A percentile compares a stretch with the other conserved stretches of the same genome.
Evolutionary conservation across 805 yeast species (phyloP).

Genomic region (Saturnispora ahearnii): DNA sequence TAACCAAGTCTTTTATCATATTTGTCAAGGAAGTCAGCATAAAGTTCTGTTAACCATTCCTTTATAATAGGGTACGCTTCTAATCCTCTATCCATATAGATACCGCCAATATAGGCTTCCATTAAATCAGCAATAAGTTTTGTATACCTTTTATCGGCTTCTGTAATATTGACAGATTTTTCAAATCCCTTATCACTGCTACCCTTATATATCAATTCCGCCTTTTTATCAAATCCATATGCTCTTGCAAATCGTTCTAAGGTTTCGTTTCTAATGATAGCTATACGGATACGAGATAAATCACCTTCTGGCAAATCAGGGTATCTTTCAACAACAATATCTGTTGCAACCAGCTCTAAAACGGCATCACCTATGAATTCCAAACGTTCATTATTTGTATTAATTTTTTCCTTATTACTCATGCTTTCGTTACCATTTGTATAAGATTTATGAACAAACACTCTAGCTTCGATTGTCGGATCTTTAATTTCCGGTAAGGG

Average conservation of each 20-base stretch:
- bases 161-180: conserved; percentile 16
- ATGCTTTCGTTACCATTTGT: conserved; percentile 50
- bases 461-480: conserved; percentile 52
- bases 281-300: conserved; percentile 59
- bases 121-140: conserved; percentile 66
- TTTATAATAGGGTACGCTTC: conserved; percentile 32
- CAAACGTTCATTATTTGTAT: conserved; percentile 72
- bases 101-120: conserved; percentile 90
- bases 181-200: conserved; percentile 2
- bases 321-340: conserved; percentile 53
- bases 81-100: conserved; percentile 41
- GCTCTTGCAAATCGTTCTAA: conserved; percentile 59
- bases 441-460: conserved; percentile 74
- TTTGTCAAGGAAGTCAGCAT: conserved; percentile 26
- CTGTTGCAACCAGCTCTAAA: conserved; percentile 62
- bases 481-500: conserved; percentile 58
- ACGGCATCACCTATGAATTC: conserved; percentile 91
- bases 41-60: conserved; percentile 41
- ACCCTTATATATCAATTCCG: conserved; percentile 26
- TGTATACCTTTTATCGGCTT: conserved; percentile 8
- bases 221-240: conserved; percentile 55
- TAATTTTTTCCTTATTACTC: conserved; percentile 46
- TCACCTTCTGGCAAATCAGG: conserved; percentile 77
- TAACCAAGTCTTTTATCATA: conserved; percentile 7
- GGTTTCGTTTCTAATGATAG: conserved; percentile 62